Conservation (phyloP, 73 alveolate species). For the Urostyla sp. region DNA sequence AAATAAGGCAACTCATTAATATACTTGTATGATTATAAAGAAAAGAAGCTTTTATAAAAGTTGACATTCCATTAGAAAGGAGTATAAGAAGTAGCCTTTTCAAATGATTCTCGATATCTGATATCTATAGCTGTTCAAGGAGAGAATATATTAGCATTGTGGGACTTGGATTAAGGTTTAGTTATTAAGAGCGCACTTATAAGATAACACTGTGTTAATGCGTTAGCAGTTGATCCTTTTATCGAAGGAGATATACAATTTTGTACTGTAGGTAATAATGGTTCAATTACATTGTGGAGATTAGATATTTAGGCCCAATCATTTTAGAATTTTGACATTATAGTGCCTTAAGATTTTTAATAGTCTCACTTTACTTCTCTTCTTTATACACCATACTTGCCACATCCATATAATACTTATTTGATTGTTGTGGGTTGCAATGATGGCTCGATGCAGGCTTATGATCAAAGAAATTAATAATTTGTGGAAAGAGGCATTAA, state of each 20-base stretch:
- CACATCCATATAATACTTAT: conserved; percentile 66
- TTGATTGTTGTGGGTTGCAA: conserved; percentile 68
- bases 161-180: conserved; percentile 82
- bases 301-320: conserved; percentile 62
- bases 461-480: conserved; percentile 72
- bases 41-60: conserved; percentile 61
- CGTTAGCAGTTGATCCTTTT: conserved; percentile 72
- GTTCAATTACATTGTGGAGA: conserved; percentile 81
- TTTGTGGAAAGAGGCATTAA: conserved; percentile 72
- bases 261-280: conserved; percentile 72
- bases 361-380: conserved; percentile 70
- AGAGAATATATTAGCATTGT: conserved; percentile 81
- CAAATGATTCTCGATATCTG: conserved; percentile 75
- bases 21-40: conserved; percentile 67
- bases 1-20: conserved; percentile 80
- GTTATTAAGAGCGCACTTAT: conserved; percentile 76
- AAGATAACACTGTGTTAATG: conserved; percentile 69
- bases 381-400: conserved; percentile 68
- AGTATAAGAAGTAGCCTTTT: conserved; percentile 69
- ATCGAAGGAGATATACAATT: conserved; percentile 56
- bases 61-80: conserved; percentile 86
- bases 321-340: conserved; percentile 69
- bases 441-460: conserved; percentile 77
- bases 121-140: conserved; percentile 80
- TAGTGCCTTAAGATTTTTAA: conserved; percentile 75